A percentile compares a stretch with the other conserved stretches of the same genome.
Evolutionary conservation across 169 alveolate species (phyloP).

Genomic region (Cryptosporidium sp.): DNA sequence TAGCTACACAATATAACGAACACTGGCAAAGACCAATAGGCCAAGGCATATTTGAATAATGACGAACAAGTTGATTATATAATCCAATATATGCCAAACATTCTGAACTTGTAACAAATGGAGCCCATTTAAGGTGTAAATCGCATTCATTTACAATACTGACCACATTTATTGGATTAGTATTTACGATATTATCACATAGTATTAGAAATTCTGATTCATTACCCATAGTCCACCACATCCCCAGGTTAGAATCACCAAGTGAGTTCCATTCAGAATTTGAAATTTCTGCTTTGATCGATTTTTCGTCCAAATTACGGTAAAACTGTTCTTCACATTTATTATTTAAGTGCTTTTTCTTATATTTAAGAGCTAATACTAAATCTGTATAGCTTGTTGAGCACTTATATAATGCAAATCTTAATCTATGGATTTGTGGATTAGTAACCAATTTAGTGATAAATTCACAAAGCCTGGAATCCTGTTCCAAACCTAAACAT

Average conservation of each 20-base stretch:
- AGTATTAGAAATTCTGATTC: conserved; percentile 53
- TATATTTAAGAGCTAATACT: conserved; percentile 38
- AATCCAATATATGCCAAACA: conserved; percentile 71
- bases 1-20: conserved; percentile 70
- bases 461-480: conserved; percentile 9
- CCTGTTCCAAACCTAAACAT: conserved; percentile 16
- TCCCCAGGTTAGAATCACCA: conserved; percentile 61
- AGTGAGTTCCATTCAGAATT: conserved; percentile 62
- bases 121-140: conserved; percentile 69
- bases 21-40: conserved; percentile 73
- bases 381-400: conserved; percentile 57
- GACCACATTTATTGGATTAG: conserved; percentile 43
- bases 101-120: conserved; percentile 69
- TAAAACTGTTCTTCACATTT: neutral
- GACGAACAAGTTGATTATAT: conserved; percentile 63
- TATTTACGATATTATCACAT: conserved; percentile 60
- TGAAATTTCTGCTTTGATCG: neutral
- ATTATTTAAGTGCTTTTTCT: neutral
- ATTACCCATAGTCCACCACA: conserved; percentile 74
- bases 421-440: conserved; percentile 47
- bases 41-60: conserved; percentile 71
- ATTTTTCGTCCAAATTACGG: neutral
- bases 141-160: conserved; percentile 73
- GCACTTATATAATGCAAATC: conserved; percentile 68
- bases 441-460: conserved; percentile 33